Percentiles rank a stretch among this genome's conserved stretches.
Evolutionary conservation across 768 basidiomycete species (phyloP).

Genomic region (Leccinum aurantiacum): DNA sequence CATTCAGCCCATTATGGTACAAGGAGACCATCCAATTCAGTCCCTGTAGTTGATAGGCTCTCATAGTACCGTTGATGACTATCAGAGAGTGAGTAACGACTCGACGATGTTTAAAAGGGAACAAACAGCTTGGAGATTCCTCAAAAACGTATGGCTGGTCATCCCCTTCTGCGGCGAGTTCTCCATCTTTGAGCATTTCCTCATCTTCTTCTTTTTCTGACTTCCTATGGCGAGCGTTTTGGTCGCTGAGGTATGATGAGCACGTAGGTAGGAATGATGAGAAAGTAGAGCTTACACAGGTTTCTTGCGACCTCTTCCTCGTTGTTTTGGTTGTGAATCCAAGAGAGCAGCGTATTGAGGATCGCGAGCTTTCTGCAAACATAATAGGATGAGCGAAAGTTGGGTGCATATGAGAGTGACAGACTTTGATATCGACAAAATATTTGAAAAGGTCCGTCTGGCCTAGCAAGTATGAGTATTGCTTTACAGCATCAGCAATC

Average conservation of each 20-base stretch:
- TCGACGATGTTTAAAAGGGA: background rate
- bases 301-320: constrained; percentile 85
- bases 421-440: constrained; percentile 94
- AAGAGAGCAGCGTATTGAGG: constrained; percentile 90
- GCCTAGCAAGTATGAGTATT: constrained; percentile 95
- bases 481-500: constrained; percentile 92
- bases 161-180: constrained; percentile 73
- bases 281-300: constrained; percentile 49
- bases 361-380: constrained; percentile 74
- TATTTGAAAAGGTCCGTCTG: constrained; percentile 98
- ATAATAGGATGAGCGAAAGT: constrained; percentile 1
- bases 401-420: constrained; percentile 8
- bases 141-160: constrained; percentile 95
- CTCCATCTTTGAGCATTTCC: constrained; percentile 86
- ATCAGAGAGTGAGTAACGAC: constrained; percentile 11
- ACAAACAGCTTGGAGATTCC: constrained; percentile 84
- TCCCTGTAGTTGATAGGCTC: constrained; percentile 93
- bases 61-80: constrained; percentile 91
- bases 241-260: constrained; percentile 50
- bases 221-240: constrained; percentile 81
- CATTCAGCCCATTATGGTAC: constrained; percentile 94
- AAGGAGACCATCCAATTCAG: constrained; percentile 97
- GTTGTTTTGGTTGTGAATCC: constrained; percentile 82
- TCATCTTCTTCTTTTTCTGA: constrained; percentile 99
- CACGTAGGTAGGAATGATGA: background rate